These are phyloP conservation scores for Hemisphaericaspora lyxosophila DNA, from an alignment of 1,139 yeast species.

Conservation along the genomic window DNA sequence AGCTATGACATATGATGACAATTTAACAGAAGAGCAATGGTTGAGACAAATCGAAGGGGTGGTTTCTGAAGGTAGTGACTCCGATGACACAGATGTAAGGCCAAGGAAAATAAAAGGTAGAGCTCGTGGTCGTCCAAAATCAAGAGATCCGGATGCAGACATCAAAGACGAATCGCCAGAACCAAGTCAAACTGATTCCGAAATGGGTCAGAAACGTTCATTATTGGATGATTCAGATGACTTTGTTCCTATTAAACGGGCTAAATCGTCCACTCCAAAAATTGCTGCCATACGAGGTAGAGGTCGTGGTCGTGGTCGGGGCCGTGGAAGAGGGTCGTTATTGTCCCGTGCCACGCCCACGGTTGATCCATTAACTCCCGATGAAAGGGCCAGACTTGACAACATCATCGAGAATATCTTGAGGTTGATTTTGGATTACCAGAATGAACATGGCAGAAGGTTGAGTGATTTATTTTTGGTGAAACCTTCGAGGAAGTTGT, in stretches of 20 bases:
- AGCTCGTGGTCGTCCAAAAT: constrained; percentile 24
- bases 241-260: constrained; percentile 21
- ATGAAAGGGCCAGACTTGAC: constrained; percentile 44
- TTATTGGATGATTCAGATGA: constrained; percentile 14
- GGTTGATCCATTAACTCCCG: constrained; percentile 40
- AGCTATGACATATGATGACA: constrained; percentile 60
- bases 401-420: constrained; percentile 42
- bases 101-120: constrained; percentile 27
- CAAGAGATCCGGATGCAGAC: constrained; percentile 12
- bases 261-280: constrained; percentile 30
- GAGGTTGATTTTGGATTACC: constrained; percentile 42
- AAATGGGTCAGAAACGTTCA: constrained; percentile 11
- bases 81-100: constrained; percentile 21
- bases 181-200: constrained; percentile 10
- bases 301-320: constrained; percentile 24
- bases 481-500: constrained; percentile 68
- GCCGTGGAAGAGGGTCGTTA: constrained; percentile 28
- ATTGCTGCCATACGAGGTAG: constrained; percentile 12
- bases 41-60: constrained; percentile 57
- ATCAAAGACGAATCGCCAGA: constrained; percentile 13
- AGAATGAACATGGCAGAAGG: constrained; percentile 41
- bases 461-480: constrained; percentile 64
- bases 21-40: constrained; percentile 80
- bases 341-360: constrained; percentile 37
- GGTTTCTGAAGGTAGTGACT: constrained; percentile 36